These are phyloP conservation scores for Rehmannia glutinosa DNA, from an alignment of 257 asterid genomes.

Conservation along the genomic window DNA sequence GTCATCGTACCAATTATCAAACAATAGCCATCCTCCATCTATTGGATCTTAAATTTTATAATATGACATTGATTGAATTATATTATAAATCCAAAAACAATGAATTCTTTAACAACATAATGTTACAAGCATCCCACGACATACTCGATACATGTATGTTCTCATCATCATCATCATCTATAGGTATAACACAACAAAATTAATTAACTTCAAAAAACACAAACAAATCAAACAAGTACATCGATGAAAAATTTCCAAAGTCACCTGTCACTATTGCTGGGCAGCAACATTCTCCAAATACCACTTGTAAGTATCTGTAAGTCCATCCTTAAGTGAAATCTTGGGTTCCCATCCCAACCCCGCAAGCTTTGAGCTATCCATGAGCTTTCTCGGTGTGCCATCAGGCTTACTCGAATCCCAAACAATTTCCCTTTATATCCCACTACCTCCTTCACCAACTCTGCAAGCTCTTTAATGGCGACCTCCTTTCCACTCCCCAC, in stretches of 20 bases:
- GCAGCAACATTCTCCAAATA: conserved; percentile 60
- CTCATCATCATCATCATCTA: neutral
- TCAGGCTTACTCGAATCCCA: conserved; percentile 93
- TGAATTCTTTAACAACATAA: conserved; percentile 7
- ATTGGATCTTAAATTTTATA: too few relatives aligned
- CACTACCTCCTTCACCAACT: conserved; percentile 80
- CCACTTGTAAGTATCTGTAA: conserved; percentile 69
- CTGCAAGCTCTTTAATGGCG: conserved; percentile 77
- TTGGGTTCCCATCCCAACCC: conserved; percentile 83
- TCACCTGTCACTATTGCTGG: conserved; percentile 35
- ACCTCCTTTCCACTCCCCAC: conserved; percentile 96
- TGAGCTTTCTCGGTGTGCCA: conserved; percentile 95
- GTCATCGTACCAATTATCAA: neutral
- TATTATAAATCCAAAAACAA: neutral
- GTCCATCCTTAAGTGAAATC: conserved; percentile 72
- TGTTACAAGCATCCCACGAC: neutral
- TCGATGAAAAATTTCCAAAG: neutral
- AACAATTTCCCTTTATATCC: conserved; percentile 74
- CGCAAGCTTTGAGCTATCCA: conserved; percentile 84
- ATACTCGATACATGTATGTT: neutral
- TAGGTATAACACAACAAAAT: conserved; percentile 7
- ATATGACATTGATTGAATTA: neutral
- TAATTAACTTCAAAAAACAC: neutral
- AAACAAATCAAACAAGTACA: neutral
- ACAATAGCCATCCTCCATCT: neutral